A percentile compares a stretch with the other conserved stretches of the same genome.
Conservation (phyloP, 2,329 filamentous ascomycete genomes). For the Pezicula rhizophila region DNA sequence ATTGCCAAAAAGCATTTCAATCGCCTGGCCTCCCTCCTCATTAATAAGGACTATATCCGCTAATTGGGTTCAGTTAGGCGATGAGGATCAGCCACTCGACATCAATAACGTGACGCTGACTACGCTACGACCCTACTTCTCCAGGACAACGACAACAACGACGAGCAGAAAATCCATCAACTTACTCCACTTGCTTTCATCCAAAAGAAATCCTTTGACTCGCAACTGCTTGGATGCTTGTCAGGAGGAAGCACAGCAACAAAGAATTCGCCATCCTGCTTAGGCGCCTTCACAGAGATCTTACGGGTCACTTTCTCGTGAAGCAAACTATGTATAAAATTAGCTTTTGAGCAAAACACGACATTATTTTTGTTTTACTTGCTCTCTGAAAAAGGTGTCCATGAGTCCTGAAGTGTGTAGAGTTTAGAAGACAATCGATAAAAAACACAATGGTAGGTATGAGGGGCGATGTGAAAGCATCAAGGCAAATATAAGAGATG, state of each 20-base stretch:
- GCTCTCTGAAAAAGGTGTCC: conserved; percentile 1
- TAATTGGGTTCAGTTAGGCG: no score
- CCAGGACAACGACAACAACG: no score
- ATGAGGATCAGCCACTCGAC: no score
- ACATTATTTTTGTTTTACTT: background rate
- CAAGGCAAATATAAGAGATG: no score
- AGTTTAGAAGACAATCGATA: no score
- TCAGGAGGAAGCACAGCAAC: background rate
- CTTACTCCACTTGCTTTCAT: background rate
- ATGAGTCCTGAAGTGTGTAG: background rate
- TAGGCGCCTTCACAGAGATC: background rate
- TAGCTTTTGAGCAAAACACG: background rate
- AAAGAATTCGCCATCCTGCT: background rate
- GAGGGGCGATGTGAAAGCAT: no score
- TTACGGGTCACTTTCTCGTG: conserved; percentile 2
- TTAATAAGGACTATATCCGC: no score
- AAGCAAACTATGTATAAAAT: background rate
- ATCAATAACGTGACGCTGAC: no score
- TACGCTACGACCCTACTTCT: no score
- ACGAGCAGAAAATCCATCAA: background rate
- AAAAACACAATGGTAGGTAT: no score
- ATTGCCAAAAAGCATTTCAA: no score
- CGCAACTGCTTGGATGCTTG: conserved; percentile 1
- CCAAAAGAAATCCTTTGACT: conserved; percentile 1
- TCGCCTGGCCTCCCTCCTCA: no score